These are phyloP conservation scores for Phytophthora cryptogea DNA, from an alignment of 352 stramenopile species.

Conservation along the genomic window DNA sequence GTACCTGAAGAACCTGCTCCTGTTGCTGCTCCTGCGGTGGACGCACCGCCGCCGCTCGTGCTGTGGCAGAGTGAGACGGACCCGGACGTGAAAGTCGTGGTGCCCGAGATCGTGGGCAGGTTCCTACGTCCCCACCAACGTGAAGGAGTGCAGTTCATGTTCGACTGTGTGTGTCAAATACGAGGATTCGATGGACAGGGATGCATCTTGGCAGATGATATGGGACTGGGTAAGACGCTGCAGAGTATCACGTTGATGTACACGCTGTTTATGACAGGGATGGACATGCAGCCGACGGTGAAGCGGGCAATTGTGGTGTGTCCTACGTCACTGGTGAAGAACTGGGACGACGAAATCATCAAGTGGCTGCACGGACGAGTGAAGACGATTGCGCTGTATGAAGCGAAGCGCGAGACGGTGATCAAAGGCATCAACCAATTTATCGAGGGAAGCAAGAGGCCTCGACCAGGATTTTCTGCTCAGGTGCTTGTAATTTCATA, in stretches of 20 bases:
- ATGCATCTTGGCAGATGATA: constrained; percentile 89
- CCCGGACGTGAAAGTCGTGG: constrained; percentile 65
- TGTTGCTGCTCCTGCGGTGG: constrained; percentile 19
- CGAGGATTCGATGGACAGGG: constrained; percentile 81
- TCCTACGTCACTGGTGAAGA: constrained; percentile 88
- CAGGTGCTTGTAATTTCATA: constrained; percentile 90
- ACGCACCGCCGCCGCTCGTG: constrained; percentile 70
- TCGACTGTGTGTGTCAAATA: constrained; percentile 91
- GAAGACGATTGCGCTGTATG: constrained; percentile 83
- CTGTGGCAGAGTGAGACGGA: constrained; percentile 81
- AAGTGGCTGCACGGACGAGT: constrained; percentile 87
- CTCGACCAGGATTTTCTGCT: constrained; percentile 51
- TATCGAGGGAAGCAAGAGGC: constrained; percentile 77
- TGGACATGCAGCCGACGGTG: constrained; percentile 68
- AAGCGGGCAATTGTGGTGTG: constrained; percentile 82
- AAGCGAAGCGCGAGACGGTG: constrained; percentile 80
- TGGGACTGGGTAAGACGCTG: constrained; percentile 88
- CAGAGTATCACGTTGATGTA: constrained; percentile 91
- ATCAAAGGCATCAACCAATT: constrained; percentile 86
- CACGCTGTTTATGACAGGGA: constrained; percentile 77
- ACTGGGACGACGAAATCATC: constrained; percentile 90
- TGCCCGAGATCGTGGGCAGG: constrained; percentile 93
- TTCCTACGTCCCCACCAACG: constrained; percentile 96
- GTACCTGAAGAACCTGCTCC: constrained; percentile 28
- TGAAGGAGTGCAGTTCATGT: constrained; percentile 97